phyloP scores from a whole-genome alignment of 495 filamentous ascomycete species.

The Elaphomyces granulatus region DNA sequence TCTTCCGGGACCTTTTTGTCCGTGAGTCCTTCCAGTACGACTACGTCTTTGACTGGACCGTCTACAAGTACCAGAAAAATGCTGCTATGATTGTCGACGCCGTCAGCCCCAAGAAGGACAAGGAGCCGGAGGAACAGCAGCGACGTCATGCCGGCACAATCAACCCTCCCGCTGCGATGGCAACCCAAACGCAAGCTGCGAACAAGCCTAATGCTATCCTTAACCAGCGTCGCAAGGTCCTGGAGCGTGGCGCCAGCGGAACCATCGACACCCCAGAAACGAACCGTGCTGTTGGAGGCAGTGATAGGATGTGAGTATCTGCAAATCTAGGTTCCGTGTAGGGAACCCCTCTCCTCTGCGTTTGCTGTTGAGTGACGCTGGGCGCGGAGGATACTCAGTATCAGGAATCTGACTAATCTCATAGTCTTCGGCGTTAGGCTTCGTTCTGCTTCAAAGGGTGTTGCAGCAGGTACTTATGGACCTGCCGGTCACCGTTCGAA shows the following conservation, averaged over 20 bases:
- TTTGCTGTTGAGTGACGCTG: constrained; percentile 74
- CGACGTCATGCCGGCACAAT: constrained; percentile 37
- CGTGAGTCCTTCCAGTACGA: constrained; percentile 99
- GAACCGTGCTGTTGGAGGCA: constrained; percentile 77
- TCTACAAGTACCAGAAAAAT: constrained; percentile 99
- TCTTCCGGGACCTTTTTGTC: constrained; percentile 99
- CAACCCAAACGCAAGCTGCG: constrained; percentile 36
- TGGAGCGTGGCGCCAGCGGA: constrained; percentile 43
- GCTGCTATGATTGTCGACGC: constrained; percentile 77
- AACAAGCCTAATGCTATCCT: constrained; percentile 59
- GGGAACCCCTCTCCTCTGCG: constrained; percentile 59
- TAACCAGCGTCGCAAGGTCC: constrained; percentile 72
- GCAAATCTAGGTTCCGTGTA: constrained; percentile 78
- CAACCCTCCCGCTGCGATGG: constrained; percentile 45
- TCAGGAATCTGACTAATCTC: constrained; percentile 68
- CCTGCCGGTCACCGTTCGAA: constrained; percentile 60
- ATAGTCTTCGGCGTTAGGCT: constrained; percentile 89
- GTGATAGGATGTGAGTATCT: constrained; percentile 98
- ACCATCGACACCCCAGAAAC: constrained; percentile 66
- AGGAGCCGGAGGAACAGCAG: constrained; percentile 62
- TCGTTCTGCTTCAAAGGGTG: constrained; percentile 82
- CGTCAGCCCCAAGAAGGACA: constrained; percentile 51
- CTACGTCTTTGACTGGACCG: constrained; percentile 99
- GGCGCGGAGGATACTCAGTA: constrained; percentile 58
- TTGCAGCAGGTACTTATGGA: constrained; percentile 49